Percentiles rank a stretch among this genome's conserved stretches.
These are phyloP conservation scores for Paramicrosporidium saccamoebae DNA, from an alignment of 371 early-diverging fungal genomes.

Conservation along the genomic window DNA sequence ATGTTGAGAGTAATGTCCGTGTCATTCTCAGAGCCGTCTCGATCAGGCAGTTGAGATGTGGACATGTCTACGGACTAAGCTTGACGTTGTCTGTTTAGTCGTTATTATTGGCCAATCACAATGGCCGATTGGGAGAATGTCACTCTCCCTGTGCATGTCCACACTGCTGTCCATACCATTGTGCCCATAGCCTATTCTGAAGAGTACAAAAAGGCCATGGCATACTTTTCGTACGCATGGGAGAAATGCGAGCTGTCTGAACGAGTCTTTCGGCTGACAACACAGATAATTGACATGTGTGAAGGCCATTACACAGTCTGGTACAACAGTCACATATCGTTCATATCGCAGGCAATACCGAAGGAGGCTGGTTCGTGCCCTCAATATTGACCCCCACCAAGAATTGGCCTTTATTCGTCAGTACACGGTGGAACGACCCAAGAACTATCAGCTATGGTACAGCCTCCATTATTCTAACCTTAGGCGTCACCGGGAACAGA, in stretches of 20 bases:
- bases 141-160: conserved; percentile 43
- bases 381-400: conserved; percentile 14
- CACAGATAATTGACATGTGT: conserved; percentile 36
- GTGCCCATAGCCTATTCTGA: conserved; percentile 53
- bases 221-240: conserved; percentile 49
- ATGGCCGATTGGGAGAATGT: conserved; percentile 42
- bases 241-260: conserved; percentile 22
- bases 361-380: conserved; percentile 23
- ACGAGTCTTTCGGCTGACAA: conserved; percentile 42
- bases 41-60: too few species aligned
- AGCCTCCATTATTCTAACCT: background rate
- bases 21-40: too few species aligned
- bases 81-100: too few species aligned
- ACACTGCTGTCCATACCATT: conserved; percentile 50
- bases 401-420: conserved; percentile 40
- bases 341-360: conserved; percentile 32
- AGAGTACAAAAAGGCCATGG: conserved; percentile 52
- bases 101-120: too few species aligned
- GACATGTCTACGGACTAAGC: too few species aligned
- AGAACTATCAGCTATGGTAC: conserved; percentile 79
- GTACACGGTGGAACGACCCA: conserved; percentile 34
- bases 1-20: too few species aligned
- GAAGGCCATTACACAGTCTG: conserved; percentile 83
- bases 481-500: conserved; percentile 59
- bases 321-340: conserved; percentile 9